Evolutionary conservation across 108 stramenopile species (phyloP), one percentile per base, ranked within the genome.

Genomic region (Cyclostephanos invisitatus): DNA sequence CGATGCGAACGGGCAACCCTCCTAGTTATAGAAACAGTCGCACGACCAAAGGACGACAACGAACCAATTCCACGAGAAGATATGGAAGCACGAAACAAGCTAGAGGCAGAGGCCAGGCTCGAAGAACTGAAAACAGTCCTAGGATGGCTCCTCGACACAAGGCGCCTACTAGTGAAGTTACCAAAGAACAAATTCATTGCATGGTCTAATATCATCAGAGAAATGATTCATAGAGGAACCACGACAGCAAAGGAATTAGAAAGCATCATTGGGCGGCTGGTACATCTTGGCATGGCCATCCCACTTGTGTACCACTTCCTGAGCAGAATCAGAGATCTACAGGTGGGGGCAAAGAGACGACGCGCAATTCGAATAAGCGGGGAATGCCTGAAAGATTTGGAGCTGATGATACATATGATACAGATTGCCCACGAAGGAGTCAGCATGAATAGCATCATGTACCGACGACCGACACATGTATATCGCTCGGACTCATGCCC

Each of bases 401-500:
- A 53, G 3, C 7, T 53, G 7, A 53, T 18, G 51, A 53, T 18
- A 6, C 3, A 53, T 18, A 7, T 53, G 11, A 53, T 53, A 6
- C 7, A 18, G 14, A 53, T 24, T 7, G 51, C 51, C 1, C 51
- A 53, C 3, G n/a, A 18, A 15, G n/a, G 51, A 1, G 20, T 53
- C 20, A 53, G 51, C n/a, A n/a, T 53, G 51, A 53, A 53, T 18
- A 24, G 7, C 22, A 21, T 53, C 20, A 4, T 24, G 7, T 53
- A 20, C 20, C 3, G 51, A 14, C 3, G 22, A n/a, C 51, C 51
- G 6, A 53, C 51, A 6, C 51, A 53, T 24, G 5, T 53, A 7
- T 53, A 53, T 14, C n/a, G 51, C 24, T 21, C n/a, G 7, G 51
- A 53, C n/a, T 21, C 51, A 24, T 53, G 51, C 51, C 51, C 51